Conservation (phyloP, 129 eudicot genomes). For the Rutidosis leptorrhynchoides region DNA sequence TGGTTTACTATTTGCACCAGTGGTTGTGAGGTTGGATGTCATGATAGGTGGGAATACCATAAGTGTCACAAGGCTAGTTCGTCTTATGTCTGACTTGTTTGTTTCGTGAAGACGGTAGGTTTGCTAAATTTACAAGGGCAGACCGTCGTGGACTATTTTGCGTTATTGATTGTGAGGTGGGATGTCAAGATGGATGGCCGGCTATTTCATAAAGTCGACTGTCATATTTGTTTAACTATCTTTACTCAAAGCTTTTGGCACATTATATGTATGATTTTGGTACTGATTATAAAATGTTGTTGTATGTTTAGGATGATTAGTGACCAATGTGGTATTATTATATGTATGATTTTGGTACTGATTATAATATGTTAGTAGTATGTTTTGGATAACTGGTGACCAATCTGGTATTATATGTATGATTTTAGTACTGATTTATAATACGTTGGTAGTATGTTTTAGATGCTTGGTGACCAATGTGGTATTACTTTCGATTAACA, state of each 20-base stretch:
- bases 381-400: not conserved
- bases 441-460: not conserved
- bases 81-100: constrained; percentile 26
- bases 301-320: not conserved
- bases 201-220: constrained; percentile 43
- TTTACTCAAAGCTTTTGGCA: not conserved
- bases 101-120: constrained; percentile 13
- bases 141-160: constrained; percentile 52
- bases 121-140: constrained; percentile 25
- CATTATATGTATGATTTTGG: not conserved
- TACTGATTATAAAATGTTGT: not conserved
- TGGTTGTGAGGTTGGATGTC: constrained; percentile 79
- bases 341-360: not conserved
- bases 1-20: constrained; percentile 48
- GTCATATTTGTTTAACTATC: not conserved
- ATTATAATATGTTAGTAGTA: not conserved
- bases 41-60: constrained; percentile 71
- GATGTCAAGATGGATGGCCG: constrained; percentile 89
- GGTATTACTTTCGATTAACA: not conserved
- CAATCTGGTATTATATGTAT: not conserved
- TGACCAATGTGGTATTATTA: not conserved
- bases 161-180: constrained; percentile 59
- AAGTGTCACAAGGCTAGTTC: not conserved
- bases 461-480: not conserved
- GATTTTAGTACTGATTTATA: not conserved